phyloP scores from a whole-genome alignment of 2,329 filamentous ascomycete species.

The Thielaviopsis musarum region DNA sequence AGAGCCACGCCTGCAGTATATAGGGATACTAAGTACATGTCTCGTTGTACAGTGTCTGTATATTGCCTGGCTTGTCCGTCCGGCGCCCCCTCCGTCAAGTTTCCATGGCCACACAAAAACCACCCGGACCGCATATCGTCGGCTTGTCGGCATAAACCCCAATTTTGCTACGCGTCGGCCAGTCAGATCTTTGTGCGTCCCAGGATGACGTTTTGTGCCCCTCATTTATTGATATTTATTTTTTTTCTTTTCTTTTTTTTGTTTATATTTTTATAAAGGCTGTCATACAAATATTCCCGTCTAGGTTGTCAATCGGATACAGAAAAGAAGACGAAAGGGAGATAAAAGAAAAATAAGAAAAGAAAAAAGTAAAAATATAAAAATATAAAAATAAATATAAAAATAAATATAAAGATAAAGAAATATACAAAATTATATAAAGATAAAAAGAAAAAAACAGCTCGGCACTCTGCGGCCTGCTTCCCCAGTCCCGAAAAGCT shows the following conservation, averaged over 20 bases:
- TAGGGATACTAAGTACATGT: neutral
- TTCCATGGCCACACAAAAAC: neutral
- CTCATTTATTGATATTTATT: neutral
- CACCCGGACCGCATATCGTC: conserved; percentile 6
- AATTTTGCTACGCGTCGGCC: neutral
- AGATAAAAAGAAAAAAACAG: neutral
- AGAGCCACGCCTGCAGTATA: neutral
- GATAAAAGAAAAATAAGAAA: neutral
- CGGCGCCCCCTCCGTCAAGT: too few species aligned
- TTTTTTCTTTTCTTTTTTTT: neutral
- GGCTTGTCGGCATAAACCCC: conserved; percentile 10
- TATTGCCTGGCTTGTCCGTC: neutral
- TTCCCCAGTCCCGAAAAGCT: neutral
- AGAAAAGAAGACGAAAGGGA: neutral
- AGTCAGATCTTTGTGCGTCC: neutral
- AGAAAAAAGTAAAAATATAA: too few species aligned
- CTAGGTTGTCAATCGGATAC: too few species aligned
- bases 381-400: too few species aligned
- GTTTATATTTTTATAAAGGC: neutral
- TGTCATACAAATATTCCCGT: too few species aligned
- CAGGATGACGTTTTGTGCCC: neutral
- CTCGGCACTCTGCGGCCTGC: too few species aligned
- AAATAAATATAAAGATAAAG: too few species aligned
- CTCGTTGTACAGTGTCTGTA: too few species aligned
- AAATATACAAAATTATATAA: too few species aligned